These are phyloP conservation scores for Desmodesmus armatus DNA, from an alignment of 139 green algal species.

Conservation along the genomic window DNA sequence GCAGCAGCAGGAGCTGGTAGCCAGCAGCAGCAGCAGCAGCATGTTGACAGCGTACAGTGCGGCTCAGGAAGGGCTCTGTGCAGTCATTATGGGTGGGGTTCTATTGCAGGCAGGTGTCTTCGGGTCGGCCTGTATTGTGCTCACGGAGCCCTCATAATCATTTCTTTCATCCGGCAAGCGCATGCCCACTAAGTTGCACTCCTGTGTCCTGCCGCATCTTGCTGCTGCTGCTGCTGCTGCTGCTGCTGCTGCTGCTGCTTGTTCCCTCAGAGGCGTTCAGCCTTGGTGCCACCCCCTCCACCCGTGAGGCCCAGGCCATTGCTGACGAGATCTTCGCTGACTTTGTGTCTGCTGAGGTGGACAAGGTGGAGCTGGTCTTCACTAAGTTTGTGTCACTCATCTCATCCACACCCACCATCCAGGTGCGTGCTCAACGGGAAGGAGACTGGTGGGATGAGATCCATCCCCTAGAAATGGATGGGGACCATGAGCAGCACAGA, in stretches of 20 bases:
- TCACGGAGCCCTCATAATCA: too few species aligned
- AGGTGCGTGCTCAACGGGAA: too few species aligned
- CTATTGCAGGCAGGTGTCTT: too few species aligned
- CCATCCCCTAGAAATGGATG: too few species aligned
- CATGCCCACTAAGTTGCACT: too few species aligned
- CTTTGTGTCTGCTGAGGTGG: slow-evolving; percentile 93
- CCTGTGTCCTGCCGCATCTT: background rate
- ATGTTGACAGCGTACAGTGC: background rate
- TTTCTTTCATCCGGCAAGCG: too few species aligned
- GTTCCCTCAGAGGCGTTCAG: slow-evolving; percentile 78
- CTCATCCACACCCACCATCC: slow-evolving; percentile 84
- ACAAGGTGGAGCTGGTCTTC: slow-evolving; percentile 99
- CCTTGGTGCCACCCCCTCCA: slow-evolving; percentile 89
- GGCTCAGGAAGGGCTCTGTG: too few species aligned
- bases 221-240: background rate
- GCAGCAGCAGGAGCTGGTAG: background rate
- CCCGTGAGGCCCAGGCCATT: slow-evolving; percentile 97
- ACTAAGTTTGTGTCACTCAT: slow-evolving; percentile 99
- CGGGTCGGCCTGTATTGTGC: too few species aligned
- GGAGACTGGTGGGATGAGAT: too few species aligned
- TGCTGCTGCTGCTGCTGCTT: background rate
- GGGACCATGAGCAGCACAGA: too few species aligned
- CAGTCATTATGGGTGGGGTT: too few species aligned
- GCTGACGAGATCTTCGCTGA: slow-evolving; percentile 97
- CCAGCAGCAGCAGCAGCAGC: background rate